A percentile compares a stretch with the other conserved stretches of the same genome.
phyloP scores from a whole-genome alignment of 768 basidiomycete species.

The Boletus patriciae region DNA sequence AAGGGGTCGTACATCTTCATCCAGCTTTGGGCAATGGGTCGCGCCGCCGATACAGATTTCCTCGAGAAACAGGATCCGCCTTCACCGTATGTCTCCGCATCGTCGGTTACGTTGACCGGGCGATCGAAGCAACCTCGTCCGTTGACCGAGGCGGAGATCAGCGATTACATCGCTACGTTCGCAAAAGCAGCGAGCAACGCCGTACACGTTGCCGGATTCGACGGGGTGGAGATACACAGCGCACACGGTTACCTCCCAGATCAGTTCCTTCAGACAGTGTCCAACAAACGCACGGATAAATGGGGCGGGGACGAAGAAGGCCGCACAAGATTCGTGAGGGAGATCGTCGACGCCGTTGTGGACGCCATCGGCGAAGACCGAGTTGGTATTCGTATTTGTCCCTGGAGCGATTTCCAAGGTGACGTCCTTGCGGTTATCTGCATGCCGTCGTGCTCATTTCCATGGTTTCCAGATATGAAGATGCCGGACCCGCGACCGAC shows the following conservation, averaged over 20 bases:
- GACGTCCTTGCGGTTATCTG: background rate
- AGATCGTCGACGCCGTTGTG: background rate
- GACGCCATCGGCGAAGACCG: background rate
- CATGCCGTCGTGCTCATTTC: background rate
- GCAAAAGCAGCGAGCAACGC: background rate
- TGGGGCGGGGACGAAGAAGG: background rate
- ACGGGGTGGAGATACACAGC: background rate
- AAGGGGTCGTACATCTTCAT: background rate
- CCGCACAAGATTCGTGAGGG: background rate
- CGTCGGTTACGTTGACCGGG: conserved; percentile 18
- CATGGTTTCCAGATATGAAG: conserved; percentile 42
- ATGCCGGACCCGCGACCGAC: conserved; percentile 55
- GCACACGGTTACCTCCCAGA: background rate
- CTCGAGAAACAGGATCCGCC: conserved; percentile 21
- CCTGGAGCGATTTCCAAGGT: background rate
- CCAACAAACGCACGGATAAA: background rate
- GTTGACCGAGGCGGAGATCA: background rate
- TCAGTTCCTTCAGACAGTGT: background rate
- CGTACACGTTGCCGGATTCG: background rate
- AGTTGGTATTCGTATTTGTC: background rate
- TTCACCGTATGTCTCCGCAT: conserved; percentile 37
- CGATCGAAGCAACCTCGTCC: background rate
- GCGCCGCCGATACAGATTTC: conserved; percentile 35
- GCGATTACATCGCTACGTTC: background rate
- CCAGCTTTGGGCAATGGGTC: conserved; percentile 51